These are phyloP conservation scores for Papiliotrema flavescens DNA, from an alignment of 1,284 basidiomycete species.

Conservation along the genomic window DNA sequence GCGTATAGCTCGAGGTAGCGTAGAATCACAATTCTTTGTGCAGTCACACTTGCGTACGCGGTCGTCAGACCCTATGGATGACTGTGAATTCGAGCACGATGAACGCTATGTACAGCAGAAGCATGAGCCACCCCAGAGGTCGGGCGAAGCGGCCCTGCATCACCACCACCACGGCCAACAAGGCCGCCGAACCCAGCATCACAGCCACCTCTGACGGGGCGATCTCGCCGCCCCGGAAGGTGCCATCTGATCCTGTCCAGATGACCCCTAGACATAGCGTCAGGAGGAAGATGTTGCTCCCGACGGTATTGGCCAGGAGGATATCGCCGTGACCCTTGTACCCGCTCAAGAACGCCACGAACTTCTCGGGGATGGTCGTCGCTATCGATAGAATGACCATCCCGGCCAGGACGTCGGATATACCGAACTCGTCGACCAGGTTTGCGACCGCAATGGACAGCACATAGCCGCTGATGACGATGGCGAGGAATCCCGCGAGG, in stretches of 20 bases:
- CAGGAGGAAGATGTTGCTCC: slow-evolving; percentile 42
- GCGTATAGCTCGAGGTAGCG: too few species aligned
- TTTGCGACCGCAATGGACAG: slow-evolving; percentile 31
- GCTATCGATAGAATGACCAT: slow-evolving; percentile 37
- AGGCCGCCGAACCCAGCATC: not conserved
- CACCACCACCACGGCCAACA: not conserved
- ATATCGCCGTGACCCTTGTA: slow-evolving; percentile 30
- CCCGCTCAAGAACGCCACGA: slow-evolving; percentile 33
- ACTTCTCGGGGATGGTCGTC: slow-evolving; percentile 43
- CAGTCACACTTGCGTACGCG: too few species aligned
- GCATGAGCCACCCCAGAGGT: not conserved
- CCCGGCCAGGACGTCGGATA: slow-evolving; percentile 34
- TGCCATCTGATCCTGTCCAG: slow-evolving; percentile 13
- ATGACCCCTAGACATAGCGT: slow-evolving; percentile 39
- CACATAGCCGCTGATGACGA: slow-evolving; percentile 35
- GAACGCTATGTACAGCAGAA: not conserved
- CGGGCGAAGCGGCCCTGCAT: not conserved
- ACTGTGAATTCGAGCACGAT: slow-evolving; percentile 2
- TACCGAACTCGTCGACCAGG: slow-evolving; percentile 24
- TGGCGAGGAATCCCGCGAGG: slow-evolving; percentile 17
- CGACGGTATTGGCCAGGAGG: slow-evolving; percentile 39
- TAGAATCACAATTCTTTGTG: too few species aligned
- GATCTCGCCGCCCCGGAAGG: not conserved
- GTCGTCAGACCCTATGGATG: not conserved
- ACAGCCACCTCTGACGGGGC: not conserved